These are phyloP conservation scores for Paxillus rubicundulus DNA, from an alignment of 768 basidiomycete genomes.

Conservation along the genomic window DNA sequence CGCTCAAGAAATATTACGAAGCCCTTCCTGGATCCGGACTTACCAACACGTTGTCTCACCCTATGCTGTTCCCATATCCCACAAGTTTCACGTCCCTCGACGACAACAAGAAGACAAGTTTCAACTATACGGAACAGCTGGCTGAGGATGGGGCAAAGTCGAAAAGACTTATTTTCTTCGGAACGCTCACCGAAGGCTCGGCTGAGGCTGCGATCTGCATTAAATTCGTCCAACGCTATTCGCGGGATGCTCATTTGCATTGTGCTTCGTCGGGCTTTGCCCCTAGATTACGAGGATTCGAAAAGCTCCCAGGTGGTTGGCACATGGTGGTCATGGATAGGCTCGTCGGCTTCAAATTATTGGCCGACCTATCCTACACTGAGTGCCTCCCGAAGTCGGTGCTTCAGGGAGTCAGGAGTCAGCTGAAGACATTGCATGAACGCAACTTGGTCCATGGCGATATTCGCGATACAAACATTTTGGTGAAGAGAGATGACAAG, in stretches of 20 bases:
- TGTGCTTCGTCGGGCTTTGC: constrained; percentile 23
- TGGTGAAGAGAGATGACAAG: constrained; percentile 6
- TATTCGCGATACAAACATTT: constrained; percentile 22
- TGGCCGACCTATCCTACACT: not conserved
- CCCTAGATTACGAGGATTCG: constrained; percentile 25
- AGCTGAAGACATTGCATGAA: too few species aligned
- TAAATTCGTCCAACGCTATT: constrained; percentile 29
- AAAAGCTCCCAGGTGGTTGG: constrained; percentile 29
- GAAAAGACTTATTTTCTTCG: constrained; percentile 13
- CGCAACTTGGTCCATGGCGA: constrained; percentile 30
- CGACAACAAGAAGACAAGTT: constrained; percentile 2
- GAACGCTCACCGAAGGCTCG: not conserved
- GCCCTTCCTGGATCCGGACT: too few species aligned
- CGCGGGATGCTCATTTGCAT: constrained; percentile 24
- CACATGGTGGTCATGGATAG: constrained; percentile 35
- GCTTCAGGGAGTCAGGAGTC: not conserved
- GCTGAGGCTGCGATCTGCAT: constrained; percentile 21
- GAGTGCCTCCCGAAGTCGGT: not conserved
- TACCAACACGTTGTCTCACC: too few species aligned
- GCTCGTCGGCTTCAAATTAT: constrained; percentile 5
- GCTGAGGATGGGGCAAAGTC: too few species aligned
- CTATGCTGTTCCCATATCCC: constrained; percentile 6
- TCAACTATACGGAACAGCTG: constrained; percentile 14
- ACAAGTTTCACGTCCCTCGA: constrained; percentile 11
- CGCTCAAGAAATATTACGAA: constrained; percentile 20